Base-by-base conservation (phyloP, 768 basidiomycete species). In the Piloderma croceum region DNA sequence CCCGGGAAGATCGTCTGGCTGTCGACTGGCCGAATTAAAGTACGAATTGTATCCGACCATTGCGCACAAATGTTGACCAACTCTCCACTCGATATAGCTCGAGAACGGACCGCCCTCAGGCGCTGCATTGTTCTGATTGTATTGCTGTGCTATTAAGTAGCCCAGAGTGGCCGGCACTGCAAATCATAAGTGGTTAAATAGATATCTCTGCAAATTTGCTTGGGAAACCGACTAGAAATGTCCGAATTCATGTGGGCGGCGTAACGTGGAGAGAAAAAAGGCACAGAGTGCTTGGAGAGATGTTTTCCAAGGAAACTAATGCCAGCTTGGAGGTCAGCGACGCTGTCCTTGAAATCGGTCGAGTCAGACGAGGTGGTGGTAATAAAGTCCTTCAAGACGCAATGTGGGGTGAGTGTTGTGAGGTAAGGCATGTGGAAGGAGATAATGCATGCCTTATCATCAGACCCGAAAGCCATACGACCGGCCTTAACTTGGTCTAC, bases 71-170 rank as follows among this genome's bases (percentile, higher is more conserved):
- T 71, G 57, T 32, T 54, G 49, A 13, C 69, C 70, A 15, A 66
- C 70, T 13, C 59, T 52, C 20, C 54, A 43, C 45, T 71, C 70
- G 23, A 72, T 46, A 10, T 56, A 25, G 6, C 64, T 63, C 1
- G 69, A 68, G 10, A 68, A 45, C 1, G 71, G 71, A 22, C 59
- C 57, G 2, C 63, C 64, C 44, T 70, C 68, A 18, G 58, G 51
- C 6, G 68, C 61, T 37, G 68, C 63, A 47, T 73, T 71, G 56
- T 73, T 72, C 6, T 61, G 70, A 45, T 73, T 73, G 48, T 59
- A n/a, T n/a, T n/a, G n/a, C n/a, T n/a, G n/a, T n/a, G n/a, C 48
- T 36, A 61, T 38, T 24, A 57, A 41, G 9, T n/a, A n/a, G n/a
- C n/a, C n/a, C n/a, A 48, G 17, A 2, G 7, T 21, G 12, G 22